Conservation (phyloP, 371 early-diverging fungal species). For the Smittium culicis region DNA sequence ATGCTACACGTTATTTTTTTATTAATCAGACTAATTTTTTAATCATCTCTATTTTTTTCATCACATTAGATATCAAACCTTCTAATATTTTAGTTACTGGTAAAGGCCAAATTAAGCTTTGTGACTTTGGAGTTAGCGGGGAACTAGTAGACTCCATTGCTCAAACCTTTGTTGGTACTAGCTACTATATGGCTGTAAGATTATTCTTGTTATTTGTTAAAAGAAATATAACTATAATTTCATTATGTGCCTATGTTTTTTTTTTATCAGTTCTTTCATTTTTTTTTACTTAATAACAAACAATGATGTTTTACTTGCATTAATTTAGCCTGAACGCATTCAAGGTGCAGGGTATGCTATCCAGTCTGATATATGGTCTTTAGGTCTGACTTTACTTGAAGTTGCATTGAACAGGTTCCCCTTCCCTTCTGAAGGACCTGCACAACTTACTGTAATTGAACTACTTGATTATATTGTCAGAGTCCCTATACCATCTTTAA, state of each 20-base stretch:
- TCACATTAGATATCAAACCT: constrained; percentile 62
- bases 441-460: constrained; percentile 67
- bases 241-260: too few relatives aligned
- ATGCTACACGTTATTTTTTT: neutral
- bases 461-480: constrained; percentile 83
- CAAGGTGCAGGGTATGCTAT: constrained; percentile 79
- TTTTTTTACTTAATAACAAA: too few relatives aligned
- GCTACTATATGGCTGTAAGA: constrained; percentile 72
- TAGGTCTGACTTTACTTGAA: constrained; percentile 88
- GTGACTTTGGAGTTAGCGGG: constrained; percentile 90
- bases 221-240: too few relatives aligned
- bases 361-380: constrained; percentile 88
- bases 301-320: too few relatives aligned
- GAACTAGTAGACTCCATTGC: constrained; percentile 80
- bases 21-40: neutral
- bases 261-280: too few relatives aligned
- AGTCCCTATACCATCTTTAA: constrained; percentile 73
- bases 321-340: constrained; percentile 80
- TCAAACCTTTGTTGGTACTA: constrained; percentile 88
- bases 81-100: constrained; percentile 75
- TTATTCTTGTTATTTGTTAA: neutral
- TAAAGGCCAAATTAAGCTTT: constrained; percentile 79
- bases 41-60: neutral
- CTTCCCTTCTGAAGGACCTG: constrained; percentile 59
- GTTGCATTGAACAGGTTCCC: constrained; percentile 82